Percentiles rank a stretch among this genome's conserved stretches.
These are phyloP conservation scores for Vigna unguiculata DNA, from an alignment of 306 rosid genomes.

Conservation along the genomic window DNA sequence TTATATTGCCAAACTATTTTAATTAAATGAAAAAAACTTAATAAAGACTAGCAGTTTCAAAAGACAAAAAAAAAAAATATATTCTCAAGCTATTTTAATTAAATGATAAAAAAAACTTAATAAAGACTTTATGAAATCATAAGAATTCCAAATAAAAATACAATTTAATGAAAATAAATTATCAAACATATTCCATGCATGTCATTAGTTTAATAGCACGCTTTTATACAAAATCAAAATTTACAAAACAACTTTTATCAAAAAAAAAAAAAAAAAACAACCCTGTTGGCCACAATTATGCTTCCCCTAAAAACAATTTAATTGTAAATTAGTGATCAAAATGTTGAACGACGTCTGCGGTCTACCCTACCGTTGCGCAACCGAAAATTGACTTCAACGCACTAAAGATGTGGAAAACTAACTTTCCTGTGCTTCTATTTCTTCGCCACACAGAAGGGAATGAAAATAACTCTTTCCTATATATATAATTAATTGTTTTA, in stretches of 20 bases:
- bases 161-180: neutral
- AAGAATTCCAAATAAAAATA: neutral
- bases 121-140: neutral
- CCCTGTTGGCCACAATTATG: neutral
- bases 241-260: neutral
- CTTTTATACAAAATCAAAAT: neutral
- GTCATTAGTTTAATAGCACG: neutral
- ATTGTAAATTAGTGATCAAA: neutral
- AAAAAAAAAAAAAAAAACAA: neutral
- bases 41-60: neutral
- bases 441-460: slow-evolving; percentile 2
- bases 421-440: slow-evolving; percentile 33
- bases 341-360: slow-evolving; percentile 39
- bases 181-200: slow-evolving; percentile 19
- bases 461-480: neutral
- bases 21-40: too few relatives aligned
- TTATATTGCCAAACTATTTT: too few relatives aligned
- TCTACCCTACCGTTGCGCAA: slow-evolving; percentile 45
- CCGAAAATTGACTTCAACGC: slow-evolving; percentile 50
- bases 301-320: neutral
- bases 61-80: too few relatives aligned
- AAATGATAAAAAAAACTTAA: too few relatives aligned
- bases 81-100: too few relatives aligned
- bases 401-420: slow-evolving; percentile 20
- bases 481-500: neutral